phyloP scores from a whole-genome alignment of 371 early-diverging fungal species.

The Mortierella sp. region DNA sequence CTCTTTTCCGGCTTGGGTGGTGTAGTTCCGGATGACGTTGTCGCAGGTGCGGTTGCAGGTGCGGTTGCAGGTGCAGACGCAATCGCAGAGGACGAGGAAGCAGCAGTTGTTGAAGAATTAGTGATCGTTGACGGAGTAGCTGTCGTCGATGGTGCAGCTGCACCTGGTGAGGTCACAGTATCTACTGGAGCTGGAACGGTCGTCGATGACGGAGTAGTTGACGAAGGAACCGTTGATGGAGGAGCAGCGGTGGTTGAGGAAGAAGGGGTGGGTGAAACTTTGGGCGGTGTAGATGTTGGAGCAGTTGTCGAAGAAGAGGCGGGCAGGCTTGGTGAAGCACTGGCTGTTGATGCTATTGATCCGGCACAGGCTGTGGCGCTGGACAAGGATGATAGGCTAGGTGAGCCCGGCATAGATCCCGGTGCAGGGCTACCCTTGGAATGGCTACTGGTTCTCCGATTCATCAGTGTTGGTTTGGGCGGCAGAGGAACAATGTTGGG shows the following conservation, averaged over 20 bases:
- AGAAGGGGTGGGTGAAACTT: conserved; percentile 10
- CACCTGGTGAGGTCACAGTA: no score
- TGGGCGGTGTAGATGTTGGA: neutral
- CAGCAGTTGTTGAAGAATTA: no score
- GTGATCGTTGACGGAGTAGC: no score
- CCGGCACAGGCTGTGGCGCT: no score
- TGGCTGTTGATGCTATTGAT: neutral
- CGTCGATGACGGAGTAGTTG: no score
- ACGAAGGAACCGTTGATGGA: conserved; percentile 3
- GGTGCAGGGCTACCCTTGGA: conserved; percentile 16
- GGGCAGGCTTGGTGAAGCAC: conserved; percentile 1
- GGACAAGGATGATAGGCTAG: no score
- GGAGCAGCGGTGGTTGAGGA: conserved; percentile 11
- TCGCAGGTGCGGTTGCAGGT: neutral
- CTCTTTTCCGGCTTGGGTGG: no score
- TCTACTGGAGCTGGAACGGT: no score
- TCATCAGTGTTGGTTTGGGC: conserved; percentile 30
- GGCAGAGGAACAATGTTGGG: conserved; percentile 44
- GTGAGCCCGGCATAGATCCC: no score
- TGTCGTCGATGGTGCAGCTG: no score
- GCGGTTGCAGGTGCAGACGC: no score
- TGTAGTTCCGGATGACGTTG: neutral
- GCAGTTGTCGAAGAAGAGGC: neutral
- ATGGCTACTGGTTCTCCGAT: conserved; percentile 26
- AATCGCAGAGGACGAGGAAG: no score